Base-by-base conservation (phyloP, 2,329 filamentous ascomycete species). In the Diplocarpon mali region DNA sequence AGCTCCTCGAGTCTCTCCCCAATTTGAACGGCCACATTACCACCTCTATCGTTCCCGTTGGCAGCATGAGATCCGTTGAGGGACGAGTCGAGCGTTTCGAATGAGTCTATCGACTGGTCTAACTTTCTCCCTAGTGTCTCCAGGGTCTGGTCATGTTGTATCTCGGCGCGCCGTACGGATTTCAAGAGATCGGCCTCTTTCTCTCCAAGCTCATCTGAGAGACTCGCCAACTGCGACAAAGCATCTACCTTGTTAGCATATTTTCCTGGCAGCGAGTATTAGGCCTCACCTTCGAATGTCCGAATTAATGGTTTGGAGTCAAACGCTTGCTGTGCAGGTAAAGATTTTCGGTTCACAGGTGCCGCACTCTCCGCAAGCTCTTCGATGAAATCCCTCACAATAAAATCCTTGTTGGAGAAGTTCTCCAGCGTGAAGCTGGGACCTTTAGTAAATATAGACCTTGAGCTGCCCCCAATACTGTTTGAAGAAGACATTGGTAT, bases 351-450 rank as follows among this genome's bases (percentile, higher is more conserved):
- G 59, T 81, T 85, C 16, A 74, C 71, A n/a, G 85, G 81, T 30
- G 87, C 76, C 16, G 87, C 85, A 55, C 73, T 84, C 52, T 96
- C 89, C 40, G 90, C 92, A 46, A 98, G 79, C 41, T 82, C 78
- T 63, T 98, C 93, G 57, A 98, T 82, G 62, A 98, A 98, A 68
- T 98, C 92, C 60, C 94, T 88, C 54, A 96, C 90, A 52, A 96
- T 95, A 61, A 96, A 98, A 67, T 96, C 92, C 58, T 85, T 85
- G 62, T 73, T 85, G 46, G 85, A 85, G 65, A 89, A 87, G 67
- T 89, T 88, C 36, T 95, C 86, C 49, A 96, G 73, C 9, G 80
- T 86, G 68, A 95, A 95, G 63, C 75, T 83, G 49, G 86, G 85
- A 32, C 82, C 85, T 64, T 78, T 79, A 46, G 83, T 82, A 62